These are phyloP conservation scores for Avena atlantica DNA, from an alignment of 176 grass and related monocot genomes.

Conservation along the genomic window DNA sequence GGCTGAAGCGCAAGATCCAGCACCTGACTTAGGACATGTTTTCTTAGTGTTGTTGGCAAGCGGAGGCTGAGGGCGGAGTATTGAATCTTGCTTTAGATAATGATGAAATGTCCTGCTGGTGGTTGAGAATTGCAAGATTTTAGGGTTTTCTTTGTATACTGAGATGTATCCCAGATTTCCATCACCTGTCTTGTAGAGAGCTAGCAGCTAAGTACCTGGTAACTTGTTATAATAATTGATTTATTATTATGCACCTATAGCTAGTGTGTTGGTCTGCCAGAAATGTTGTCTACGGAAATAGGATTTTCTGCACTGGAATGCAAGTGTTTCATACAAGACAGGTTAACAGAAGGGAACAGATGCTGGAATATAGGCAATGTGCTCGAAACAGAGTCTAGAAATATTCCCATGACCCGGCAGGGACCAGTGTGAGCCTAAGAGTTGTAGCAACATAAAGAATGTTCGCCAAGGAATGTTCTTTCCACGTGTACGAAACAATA, in stretches of 20 bases:
- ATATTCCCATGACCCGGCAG: background rate
- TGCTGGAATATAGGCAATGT: background rate
- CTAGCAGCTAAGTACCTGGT: slow-evolving; percentile 24
- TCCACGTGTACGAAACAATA: background rate
- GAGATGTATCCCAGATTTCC: slow-evolving; percentile 52
- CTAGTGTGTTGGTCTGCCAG: background rate
- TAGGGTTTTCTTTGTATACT: slow-evolving; percentile 59
- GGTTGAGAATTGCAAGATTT: slow-evolving; percentile 21
- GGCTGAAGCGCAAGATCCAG: slow-evolving; percentile 81
- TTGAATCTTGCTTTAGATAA: slow-evolving; percentile 35
- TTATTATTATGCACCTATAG: slow-evolving; percentile 22
- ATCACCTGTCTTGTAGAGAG: slow-evolving; percentile 49
- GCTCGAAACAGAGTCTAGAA: background rate
- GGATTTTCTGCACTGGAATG: background rate
- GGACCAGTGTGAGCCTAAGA: background rate
- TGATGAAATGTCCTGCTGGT: slow-evolving; percentile 27
- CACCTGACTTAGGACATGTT: slow-evolving; percentile 47
- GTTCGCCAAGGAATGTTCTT: background rate
- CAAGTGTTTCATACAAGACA: background rate
- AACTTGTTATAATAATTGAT: slow-evolving; percentile 49
- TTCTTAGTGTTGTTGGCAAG: slow-evolving; percentile 4
- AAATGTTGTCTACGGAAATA: background rate
- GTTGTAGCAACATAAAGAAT: background rate
- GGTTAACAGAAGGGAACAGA: no score
- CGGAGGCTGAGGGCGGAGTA: slow-evolving; percentile 24